Evolutionary conservation across 805 yeast species (phyloP), one percentile per base, ranked within the genome.

Genomic region (Debaryomyces castellii): DNA sequence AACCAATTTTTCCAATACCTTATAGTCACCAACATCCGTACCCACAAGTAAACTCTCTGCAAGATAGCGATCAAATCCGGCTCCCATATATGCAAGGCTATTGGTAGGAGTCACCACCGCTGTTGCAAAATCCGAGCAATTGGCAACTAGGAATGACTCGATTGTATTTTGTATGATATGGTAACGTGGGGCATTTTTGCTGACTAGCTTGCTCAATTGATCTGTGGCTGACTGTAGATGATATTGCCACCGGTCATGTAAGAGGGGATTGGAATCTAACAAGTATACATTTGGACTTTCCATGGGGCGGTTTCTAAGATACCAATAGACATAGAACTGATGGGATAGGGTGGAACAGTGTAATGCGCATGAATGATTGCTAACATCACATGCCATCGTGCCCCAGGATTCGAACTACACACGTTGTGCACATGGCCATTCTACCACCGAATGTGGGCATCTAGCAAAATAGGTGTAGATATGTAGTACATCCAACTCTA

Each of bases 31-130:
- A 8, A 25, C 34, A 7, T 25, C 23, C 12, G 53, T 44, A 3
- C 49, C 47, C 14, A 45, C 18, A 4, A 45, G 39, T 12, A 57
- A 33, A 8, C 51, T 47, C 42, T 57, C 48, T 4, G 54, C 43
- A 14, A 61, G 37, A 40, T 52, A 55, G 24, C 52, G 47, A 48
- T 63, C 67, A 40, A 55, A 62, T n/a, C 66, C 67, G 4, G 52
- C 64, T 11, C 62, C 60, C 67, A 63, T 62, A 40, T 51, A 60
- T 14, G 55, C 43, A n/a, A 57, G 48, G 9, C 63, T 55, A 51
- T 62, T 62, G 11, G 59, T 49, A 0, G 67, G 65, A 9, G 65
- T 45, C 10, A 57, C 52, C 1, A 58, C 42, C 9, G 60, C 55
- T 3, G 57, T 47, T 17, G 40, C 27, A 18, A 37, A 37, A 16